Base-by-base conservation (phyloP, 1,284 basidiomycete species). In the Cutaneotrichosporon cyanovorans region DNA sequence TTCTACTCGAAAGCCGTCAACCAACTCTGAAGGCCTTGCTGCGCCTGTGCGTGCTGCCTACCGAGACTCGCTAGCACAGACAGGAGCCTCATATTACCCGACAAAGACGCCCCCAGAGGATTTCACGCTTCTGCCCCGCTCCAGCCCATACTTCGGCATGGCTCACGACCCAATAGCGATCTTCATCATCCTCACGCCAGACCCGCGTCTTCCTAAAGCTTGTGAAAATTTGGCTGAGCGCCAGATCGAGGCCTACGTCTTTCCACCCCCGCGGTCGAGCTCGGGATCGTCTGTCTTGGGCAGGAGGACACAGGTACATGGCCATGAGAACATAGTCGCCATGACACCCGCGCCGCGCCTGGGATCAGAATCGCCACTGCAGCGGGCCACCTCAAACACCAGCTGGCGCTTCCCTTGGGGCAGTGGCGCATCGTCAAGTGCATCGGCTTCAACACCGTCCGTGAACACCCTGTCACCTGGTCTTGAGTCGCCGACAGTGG, bases 141-240 rank as follows among this genome's bases (percentile, higher is more conserved):
- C 75, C 22, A 85, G 68, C 50, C 87, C 88, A 1, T 84, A 89
- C 66, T 85, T 83, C 62, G 72, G 75, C 35, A 79, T 82, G 10
- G 71, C 76, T 10, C 82, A 77, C 64, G 87, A 92, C 63, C 83
- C 88, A 0, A 73, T 77, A 37, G 76, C 81, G 2, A 80, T 93
- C 34, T 59, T 79, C 48, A 65, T 77, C 46, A 71, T 69, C 34
- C 45, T 72, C 23, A 67, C 60, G n/a, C 66, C 65, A 25, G 70
- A 65, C 51, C 59, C 49, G 36, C 52, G 39, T 43, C 65, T 60
- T 48, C 63, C 65, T 60, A 46, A 55, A 20, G 42, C 66, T 40
- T 1, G 60, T 63, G 0, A 58, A 59, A 16, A 66, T 68, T n/a
- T n/a, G n/a, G n/a, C n/a, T 0, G 48, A 53, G 8, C 63, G 73